Base-by-base conservation (phyloP, 441 rosid species). In the Isatis lusitanica region DNA sequence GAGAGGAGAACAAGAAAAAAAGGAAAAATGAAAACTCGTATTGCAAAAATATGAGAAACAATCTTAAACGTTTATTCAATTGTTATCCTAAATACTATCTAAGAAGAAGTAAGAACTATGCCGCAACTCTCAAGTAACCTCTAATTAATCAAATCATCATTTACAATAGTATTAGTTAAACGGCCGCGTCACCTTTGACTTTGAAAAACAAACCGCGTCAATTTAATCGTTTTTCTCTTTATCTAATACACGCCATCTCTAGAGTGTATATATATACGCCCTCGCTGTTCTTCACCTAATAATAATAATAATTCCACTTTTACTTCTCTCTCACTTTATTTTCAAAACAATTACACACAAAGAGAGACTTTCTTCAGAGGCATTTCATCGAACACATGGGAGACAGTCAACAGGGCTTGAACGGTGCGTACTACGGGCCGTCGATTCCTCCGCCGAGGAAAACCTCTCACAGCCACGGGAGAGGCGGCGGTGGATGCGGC, bases 391-490 rank as follows among this genome's bases (percentile, higher is more conserved):
- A 71, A 24, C 77, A 59, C 26, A 77, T 77, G 80, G 70, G 24
- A 42, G 76, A 77, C 55, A 58, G 61, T 0, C 78, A 74, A 62
- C 67, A 74, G 9, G 78, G 61, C 11, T 55, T 88, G 17, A 85
- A 84, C 64, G 93, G 88, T 4, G 85, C 91, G 68, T 88, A 80
- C 64, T 85, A 88, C 44, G 93, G 93, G 2, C 88, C 90, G 0
- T 58, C 88, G 5, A 38, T 88, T 56, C 93, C 93, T 6, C 88
- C 86, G 0, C 78, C 83, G 9, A 62, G 72, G 7, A 76, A 77
- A 13, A 50, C 35, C 58, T 85, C 84, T 62, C 87, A 76, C 52
- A 81, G 89, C 65, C 92, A 73, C 3, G 82, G 96, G 66, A 81
- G 92, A 5, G 26, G 62, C 56, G 74, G 91, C 26, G 71, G 88